Percentiles rank a stretch among this genome's conserved stretches.
These are phyloP conservation scores for Trichoderma asperellum DNA, from an alignment of 2,329 filamentous ascomycete species.

Conservation along the genomic window DNA sequence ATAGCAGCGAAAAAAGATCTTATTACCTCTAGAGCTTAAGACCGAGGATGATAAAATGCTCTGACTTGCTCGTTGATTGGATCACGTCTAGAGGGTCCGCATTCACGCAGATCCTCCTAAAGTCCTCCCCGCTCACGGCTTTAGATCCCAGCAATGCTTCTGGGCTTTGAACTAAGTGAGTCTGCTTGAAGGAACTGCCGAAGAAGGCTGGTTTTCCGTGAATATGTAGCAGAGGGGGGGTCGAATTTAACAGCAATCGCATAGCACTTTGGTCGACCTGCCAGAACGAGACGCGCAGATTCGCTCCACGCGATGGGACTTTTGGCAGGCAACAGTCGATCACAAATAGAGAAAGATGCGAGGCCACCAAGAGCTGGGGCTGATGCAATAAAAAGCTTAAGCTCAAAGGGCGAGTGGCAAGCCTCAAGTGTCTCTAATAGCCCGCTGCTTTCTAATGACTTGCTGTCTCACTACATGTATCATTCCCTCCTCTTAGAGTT, in stretches of 20 bases:
- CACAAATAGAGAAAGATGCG: background rate
- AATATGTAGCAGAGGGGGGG: background rate
- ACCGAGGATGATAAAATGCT: background rate
- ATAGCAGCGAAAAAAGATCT: background rate
- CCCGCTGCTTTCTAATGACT: background rate
- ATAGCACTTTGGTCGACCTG: conserved; percentile 15
- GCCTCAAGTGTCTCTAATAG: background rate
- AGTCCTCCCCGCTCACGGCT: background rate
- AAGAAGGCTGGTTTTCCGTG: conserved; percentile 7
- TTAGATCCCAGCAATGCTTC: background rate
- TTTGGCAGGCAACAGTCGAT: conserved; percentile 2
- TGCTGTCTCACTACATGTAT: background rate
- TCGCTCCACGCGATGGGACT: conserved; percentile 11
- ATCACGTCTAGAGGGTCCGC: conserved; percentile 10
- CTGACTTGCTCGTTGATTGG: conserved; percentile 4
- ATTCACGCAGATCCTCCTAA: conserved; percentile 4
- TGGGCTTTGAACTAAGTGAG: background rate
- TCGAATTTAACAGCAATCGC: background rate
- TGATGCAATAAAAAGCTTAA: background rate
- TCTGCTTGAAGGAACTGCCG: conserved; percentile 10
- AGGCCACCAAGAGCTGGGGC: background rate
- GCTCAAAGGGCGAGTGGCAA: background rate
- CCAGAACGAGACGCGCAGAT: conserved; percentile 16
- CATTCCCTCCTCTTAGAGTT: background rate
- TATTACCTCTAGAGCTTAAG: background rate